A percentile compares a stretch with the other conserved stretches of the same genome.
Conservation (phyloP, 2,329 filamentous ascomycete genomes). For the Hypoxylon sp. region DNA sequence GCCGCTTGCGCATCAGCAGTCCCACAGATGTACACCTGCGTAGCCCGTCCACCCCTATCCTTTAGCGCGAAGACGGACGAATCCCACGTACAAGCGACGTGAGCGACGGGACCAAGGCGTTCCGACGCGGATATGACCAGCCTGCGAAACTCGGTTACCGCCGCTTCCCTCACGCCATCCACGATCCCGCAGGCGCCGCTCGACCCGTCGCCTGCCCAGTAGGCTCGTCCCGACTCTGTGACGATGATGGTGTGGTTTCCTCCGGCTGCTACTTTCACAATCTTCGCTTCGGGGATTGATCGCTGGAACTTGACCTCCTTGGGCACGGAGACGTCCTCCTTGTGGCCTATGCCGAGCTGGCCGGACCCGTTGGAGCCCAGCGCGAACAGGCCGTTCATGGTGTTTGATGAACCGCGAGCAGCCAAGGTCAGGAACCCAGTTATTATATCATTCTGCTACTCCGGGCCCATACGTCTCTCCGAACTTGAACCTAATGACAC, state of each 20-base stretch:
- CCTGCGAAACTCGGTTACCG: slow-evolving; percentile 51
- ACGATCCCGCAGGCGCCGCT: slow-evolving; percentile 63
- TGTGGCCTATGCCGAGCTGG: slow-evolving; percentile 75
- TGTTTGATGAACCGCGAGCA: background rate
- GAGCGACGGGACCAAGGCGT: slow-evolving; percentile 43
- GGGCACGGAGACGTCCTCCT: slow-evolving; percentile 73
- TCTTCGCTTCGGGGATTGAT: slow-evolving; percentile 47
- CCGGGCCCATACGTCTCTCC: no score
- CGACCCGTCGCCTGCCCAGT: slow-evolving; percentile 68
- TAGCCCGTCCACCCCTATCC: slow-evolving; percentile 53
- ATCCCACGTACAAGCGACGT: slow-evolving; percentile 80
- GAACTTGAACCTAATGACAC: no score
- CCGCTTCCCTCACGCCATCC: slow-evolving; percentile 36
- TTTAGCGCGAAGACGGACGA: slow-evolving; percentile 68
- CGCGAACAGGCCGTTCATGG: slow-evolving; percentile 67
- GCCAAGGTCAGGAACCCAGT: background rate
- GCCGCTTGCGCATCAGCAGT: slow-evolving; percentile 73
- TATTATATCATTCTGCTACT: background rate
- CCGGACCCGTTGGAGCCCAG: slow-evolving; percentile 79
- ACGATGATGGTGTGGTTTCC: slow-evolving; percentile 88
- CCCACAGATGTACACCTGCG: slow-evolving; percentile 69
- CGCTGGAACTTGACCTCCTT: slow-evolving; percentile 66
- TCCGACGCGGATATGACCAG: slow-evolving; percentile 47
- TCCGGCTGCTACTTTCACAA: slow-evolving; percentile 63
- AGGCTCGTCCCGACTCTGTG: slow-evolving; percentile 65